phyloP scores from a whole-genome alignment of 176 grass and related monocot genomes.

The Poa annua region DNA sequence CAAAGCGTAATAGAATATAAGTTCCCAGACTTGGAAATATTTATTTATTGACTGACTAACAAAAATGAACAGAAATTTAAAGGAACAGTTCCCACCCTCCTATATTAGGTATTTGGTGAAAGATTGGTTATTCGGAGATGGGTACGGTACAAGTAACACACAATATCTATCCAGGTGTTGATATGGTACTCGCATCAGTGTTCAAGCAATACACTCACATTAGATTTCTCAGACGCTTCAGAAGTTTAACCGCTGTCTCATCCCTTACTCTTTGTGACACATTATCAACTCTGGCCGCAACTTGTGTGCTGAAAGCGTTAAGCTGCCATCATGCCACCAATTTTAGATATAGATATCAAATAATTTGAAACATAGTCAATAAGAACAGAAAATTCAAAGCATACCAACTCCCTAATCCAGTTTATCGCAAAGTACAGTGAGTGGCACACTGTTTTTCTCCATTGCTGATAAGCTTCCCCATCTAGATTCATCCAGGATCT shows the following conservation, averaged over 20 bases:
- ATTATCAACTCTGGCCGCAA: slow-evolving; percentile 62
- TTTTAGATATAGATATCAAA: slow-evolving; percentile 39
- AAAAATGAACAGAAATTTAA: slow-evolving; percentile 29
- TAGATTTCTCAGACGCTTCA: slow-evolving; percentile 86
- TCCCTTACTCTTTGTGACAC: slow-evolving; percentile 63
- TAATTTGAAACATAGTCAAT: slow-evolving; percentile 21
- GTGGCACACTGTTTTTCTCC: slow-evolving; percentile 73
- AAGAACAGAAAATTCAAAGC: slow-evolving; percentile 35
- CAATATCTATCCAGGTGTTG: slow-evolving; percentile 36
- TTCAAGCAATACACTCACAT: slow-evolving; percentile 73
- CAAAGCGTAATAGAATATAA: not conserved
- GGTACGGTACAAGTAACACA: slow-evolving; percentile 17
- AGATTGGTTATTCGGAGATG: slow-evolving; percentile 14
- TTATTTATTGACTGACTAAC: not conserved
- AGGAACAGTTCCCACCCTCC: not conserved
- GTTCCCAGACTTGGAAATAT: slow-evolving; percentile 4
- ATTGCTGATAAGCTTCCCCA: slow-evolving; percentile 63
- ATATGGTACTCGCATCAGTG: slow-evolving; percentile 20
- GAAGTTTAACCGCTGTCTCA: slow-evolving; percentile 67
- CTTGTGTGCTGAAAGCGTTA: slow-evolving; percentile 87
- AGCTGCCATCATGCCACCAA: slow-evolving; percentile 64
- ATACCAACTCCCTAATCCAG: slow-evolving; percentile 96
- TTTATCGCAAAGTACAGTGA: slow-evolving; percentile 94
- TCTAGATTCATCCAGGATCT: slow-evolving; percentile 71
- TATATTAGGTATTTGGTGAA: slow-evolving; percentile 37